Base-by-base conservation (phyloP, 352 stramenopile genomes). In the Phytophthora citricola region DNA sequence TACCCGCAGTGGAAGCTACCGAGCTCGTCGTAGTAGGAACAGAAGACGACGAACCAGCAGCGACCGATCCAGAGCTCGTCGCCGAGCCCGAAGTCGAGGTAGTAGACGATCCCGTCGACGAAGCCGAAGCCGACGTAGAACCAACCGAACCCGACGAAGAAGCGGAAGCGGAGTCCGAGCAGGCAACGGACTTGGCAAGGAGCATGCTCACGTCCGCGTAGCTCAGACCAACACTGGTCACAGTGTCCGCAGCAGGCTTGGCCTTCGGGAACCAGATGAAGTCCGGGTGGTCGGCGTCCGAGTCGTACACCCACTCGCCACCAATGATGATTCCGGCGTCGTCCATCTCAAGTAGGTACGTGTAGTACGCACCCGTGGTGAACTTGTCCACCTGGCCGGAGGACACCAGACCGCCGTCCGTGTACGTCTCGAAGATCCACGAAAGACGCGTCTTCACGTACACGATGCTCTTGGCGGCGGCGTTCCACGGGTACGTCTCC, bases 401-500 rank as follows among this genome's bases (percentile, higher is more conserved):
- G 0, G 51, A 51, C 46, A 80, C 69, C 5, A 79, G 69, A 5
- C 56, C 44, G 7, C 65, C 71, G 38, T 79, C 68, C 34, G 69
- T 66, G 58, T 69, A 67, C 11, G 61, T 67, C 57, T 83, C 71
- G 11, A 59, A 64, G 50, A 88, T 73, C 67, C 71, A 88, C 22
- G 63, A 75, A 7, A 87, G 53, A 39, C 50, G 68, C 5, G 62
- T 74, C 46, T 75, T 53, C 5, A 84, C 64, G 47, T 79, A 84
- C 50, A 70, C 50, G 49, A 87, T 66, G 41, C 58, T 66, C 51
- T 66, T 73, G n/a, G 66, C 69, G 0, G 65, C 58, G 12, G 17
- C 60, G 31, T 85, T 85, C 68, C 81, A 88, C 49, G 73, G 76
- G 52, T 88, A 88, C 45, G 26, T 50, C 17, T 57, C 44, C 3